Evolutionary conservation across 495 filamentous ascomycete species (phyloP).

Genomic region (Neurospora tetraspora): DNA sequence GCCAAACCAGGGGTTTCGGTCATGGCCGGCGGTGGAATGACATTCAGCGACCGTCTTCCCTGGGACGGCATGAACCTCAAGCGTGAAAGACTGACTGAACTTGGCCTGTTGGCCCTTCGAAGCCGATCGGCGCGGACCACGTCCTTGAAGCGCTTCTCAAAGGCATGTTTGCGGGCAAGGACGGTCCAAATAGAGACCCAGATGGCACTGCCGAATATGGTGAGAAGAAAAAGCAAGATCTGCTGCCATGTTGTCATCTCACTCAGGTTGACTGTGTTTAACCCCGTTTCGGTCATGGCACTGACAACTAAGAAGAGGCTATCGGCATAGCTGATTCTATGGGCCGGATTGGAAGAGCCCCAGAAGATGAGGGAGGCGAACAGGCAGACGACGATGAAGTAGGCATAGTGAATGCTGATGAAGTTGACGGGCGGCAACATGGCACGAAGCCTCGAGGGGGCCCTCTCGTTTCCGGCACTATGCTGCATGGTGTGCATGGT

Average conservation of each 20-base stretch:
- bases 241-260: slow-evolving; percentile 74
- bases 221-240: slow-evolving; percentile 58
- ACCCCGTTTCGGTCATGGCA: slow-evolving; percentile 71
- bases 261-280: slow-evolving; percentile 57
- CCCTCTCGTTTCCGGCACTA: not conserved
- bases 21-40: not conserved
- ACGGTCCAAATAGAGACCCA: slow-evolving; percentile 56
- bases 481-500: not conserved
- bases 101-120: slow-evolving; percentile 9
- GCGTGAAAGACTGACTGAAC: slow-evolving; percentile 2
- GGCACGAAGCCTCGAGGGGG: not conserved
- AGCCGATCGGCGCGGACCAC: slow-evolving; percentile 43
- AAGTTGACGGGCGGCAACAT: slow-evolving; percentile 57
- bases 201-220: slow-evolving; percentile 62
- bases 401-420: slow-evolving; percentile 61
- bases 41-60: slow-evolving; percentile 2
- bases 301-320: slow-evolving; percentile 66
- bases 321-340: slow-evolving; percentile 62
- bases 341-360: slow-evolving; percentile 47
- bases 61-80: slow-evolving; percentile 9
- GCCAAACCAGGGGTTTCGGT: not conserved
- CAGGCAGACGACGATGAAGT: slow-evolving; percentile 62
- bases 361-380: slow-evolving; percentile 64
- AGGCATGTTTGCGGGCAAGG: slow-evolving; percentile 56
- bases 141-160: slow-evolving; percentile 54